Conservation (phyloP, 306 rosid species). For the Gillenia trifoliata region DNA sequence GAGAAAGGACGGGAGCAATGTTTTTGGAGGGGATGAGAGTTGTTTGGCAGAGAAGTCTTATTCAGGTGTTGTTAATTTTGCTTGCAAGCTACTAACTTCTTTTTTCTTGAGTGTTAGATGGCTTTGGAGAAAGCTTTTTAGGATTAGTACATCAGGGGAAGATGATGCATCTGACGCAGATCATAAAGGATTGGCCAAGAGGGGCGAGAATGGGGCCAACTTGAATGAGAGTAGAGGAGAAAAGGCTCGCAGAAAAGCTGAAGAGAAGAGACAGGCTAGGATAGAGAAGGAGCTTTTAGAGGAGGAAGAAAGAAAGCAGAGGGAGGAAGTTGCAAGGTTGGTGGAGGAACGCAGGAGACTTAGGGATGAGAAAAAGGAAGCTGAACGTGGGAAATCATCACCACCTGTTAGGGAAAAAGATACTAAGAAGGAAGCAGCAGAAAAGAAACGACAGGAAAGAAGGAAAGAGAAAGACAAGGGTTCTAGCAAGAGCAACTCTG, state of each 20-base stretch:
- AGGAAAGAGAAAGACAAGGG: conserved; percentile 83
- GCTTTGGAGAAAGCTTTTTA: conserved; percentile 90
- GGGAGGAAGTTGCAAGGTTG: conserved; percentile 97
- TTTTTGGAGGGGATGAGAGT: conserved; percentile 74
- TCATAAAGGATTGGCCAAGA: conserved; percentile 59
- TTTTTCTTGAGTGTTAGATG: conserved; percentile 83
- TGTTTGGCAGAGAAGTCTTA: conserved; percentile 83
- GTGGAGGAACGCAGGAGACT: conserved; percentile 94
- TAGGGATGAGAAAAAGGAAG: conserved; percentile 87
- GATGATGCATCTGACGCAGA: conserved; percentile 66
- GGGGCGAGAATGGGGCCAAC: conserved; percentile 68
- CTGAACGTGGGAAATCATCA: conserved; percentile 55
- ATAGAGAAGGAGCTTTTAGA: conserved; percentile 86
- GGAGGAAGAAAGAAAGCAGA: conserved; percentile 97
- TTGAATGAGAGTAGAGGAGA: conserved; percentile 84
- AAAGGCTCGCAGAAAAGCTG: conserved; percentile 97
- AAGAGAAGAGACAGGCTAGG: conserved; percentile 97
- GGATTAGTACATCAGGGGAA: conserved; percentile 63
- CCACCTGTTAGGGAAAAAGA: conserved; percentile 52
- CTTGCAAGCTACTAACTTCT: conserved; percentile 66
- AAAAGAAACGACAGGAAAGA: conserved; percentile 81
- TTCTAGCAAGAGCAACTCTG: conserved; percentile 96
- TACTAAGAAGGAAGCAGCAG: conserved; percentile 78
- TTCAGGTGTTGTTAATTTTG: conserved; percentile 65
- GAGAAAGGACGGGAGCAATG: conserved; percentile 57